Evolutionary conservation across 805 yeast genomes (phyloP).

Genomic region (Isabelozyma pseudorhagii): DNA sequence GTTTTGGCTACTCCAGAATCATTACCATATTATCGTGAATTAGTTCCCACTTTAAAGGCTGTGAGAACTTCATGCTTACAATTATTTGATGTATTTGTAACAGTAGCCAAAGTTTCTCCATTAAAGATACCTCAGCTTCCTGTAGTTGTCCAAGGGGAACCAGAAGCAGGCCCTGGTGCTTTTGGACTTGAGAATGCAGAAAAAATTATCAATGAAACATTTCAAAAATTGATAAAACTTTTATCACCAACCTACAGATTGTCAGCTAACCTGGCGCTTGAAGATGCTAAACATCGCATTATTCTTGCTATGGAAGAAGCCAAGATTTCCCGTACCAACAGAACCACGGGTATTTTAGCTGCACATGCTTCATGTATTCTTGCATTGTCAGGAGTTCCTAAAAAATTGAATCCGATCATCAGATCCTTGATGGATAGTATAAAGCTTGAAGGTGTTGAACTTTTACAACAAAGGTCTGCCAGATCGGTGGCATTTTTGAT

Average conservation of each 20-base stretch:
- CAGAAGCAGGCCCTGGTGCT: conserved; percentile 91
- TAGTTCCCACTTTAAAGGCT: conserved; percentile 81
- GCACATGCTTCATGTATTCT: conserved; percentile 74
- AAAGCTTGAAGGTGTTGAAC: conserved; percentile 64
- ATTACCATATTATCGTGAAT: conserved; percentile 67
- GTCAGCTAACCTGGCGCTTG: conserved; percentile 66
- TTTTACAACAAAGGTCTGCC: conserved; percentile 73
- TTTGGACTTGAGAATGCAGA: conserved; percentile 79
- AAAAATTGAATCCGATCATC: conserved; percentile 83
- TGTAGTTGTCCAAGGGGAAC: conserved; percentile 88
- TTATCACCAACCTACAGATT: conserved; percentile 70
- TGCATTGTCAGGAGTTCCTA: conserved; percentile 66
- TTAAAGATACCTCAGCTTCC: conserved; percentile 79
- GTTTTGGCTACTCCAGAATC: conserved; percentile 40
- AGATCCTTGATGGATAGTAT: conserved; percentile 90
- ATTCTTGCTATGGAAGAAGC: conserved; percentile 67
- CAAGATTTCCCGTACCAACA: conserved; percentile 42
- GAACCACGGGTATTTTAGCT: conserved; percentile 64
- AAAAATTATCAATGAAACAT: conserved; percentile 59
- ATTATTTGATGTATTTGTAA: conserved; percentile 71
- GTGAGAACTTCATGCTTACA: conserved; percentile 87
- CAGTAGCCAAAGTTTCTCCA: conserved; percentile 68
- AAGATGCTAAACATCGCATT: conserved; percentile 74
- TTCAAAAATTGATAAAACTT: conserved; percentile 58
- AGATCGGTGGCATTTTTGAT: conserved; percentile 64